phyloP scores from a whole-genome alignment of 352 stramenopile species.

The Phytophthora pisi region DNA sequence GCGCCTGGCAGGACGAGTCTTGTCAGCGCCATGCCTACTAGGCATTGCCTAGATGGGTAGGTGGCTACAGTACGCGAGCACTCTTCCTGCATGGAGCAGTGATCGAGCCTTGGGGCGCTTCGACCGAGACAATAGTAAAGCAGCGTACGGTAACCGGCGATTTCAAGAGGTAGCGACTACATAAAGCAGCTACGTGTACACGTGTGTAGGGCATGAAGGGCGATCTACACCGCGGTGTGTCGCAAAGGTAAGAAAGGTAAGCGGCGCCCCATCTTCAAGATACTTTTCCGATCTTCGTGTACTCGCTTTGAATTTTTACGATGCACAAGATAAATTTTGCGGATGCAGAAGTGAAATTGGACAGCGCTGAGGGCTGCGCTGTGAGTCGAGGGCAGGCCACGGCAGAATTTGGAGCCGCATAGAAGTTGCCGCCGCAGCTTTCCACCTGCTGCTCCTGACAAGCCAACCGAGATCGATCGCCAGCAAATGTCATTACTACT shows the following conservation, averaged over 20 bases:
- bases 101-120: too few species aligned
- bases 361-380: not conserved
- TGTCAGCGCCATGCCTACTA: not conserved
- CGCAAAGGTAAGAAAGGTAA: not conserved
- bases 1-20: not conserved
- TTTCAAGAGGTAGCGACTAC: not conserved
- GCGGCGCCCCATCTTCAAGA: conserved; percentile 1
- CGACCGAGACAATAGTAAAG: too few species aligned
- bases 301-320: not conserved
- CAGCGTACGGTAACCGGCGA: not conserved
- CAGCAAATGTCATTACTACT: too few species aligned
- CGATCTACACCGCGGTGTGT: not conserved
- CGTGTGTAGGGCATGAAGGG: not conserved
- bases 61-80: not conserved
- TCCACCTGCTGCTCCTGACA: not conserved
- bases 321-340: not conserved
- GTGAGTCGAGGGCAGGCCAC: too few species aligned
- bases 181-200: not conserved
- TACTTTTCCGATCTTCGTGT: conserved; percentile 2
- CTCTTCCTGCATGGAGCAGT: too few species aligned
- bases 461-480: too few species aligned
- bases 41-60: not conserved
- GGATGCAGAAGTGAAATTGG: not conserved
- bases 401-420: not conserved
- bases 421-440: not conserved